Base-by-base conservation (phyloP, 1,139 yeast species). In the Candida freyschussii region DNA sequence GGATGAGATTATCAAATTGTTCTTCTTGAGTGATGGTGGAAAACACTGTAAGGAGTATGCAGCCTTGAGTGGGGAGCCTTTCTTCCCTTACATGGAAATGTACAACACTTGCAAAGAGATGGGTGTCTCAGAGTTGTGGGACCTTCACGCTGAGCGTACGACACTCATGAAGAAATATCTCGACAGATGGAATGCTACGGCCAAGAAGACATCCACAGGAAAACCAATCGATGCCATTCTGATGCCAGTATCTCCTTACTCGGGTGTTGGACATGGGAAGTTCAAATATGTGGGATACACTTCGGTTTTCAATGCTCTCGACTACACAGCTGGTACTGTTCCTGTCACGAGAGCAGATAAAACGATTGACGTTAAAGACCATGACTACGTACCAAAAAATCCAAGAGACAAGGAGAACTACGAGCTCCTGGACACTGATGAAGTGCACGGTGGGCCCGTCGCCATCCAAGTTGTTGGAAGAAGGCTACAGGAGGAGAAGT, bases 251-350 rank as follows among this genome's bases (percentile, higher is more conserved):
- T 61, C 72, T 1, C 72, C 72, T 6, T 62, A 63, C 26, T 65
- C 72, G 8, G 57, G 60, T 28, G 60, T 59, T 17, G 44, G 30
- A n/a, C 30, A 37, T 22, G 41, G 40, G 14, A 43, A 45, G 27
- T 41, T 47, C 32, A 39, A 30, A 25, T 44, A 45, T 29, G 48
- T 41, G 25, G 55, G 52, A 4, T 77, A 75, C 55, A 77, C 84
- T 9, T 67, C 78, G 17, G 64, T 74, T 43, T 76, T 72, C 59
- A 78, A 78, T 51, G 59, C 72, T 6, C 53, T 74, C 24, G 84
- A 78, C 50, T 75, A 71, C 50, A 47, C 78, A 13, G 78, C 71
- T 12, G 78, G 80, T 24, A 65, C 70, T 2, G 55, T 76, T 29
- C 85, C 85, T 2, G 80, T 78, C 4, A 65, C 76, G 9, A 58